Evolutionary conservation across 768 basidiomycete genomes (phyloP).

Genomic region (Tremella fuciformis): DNA sequence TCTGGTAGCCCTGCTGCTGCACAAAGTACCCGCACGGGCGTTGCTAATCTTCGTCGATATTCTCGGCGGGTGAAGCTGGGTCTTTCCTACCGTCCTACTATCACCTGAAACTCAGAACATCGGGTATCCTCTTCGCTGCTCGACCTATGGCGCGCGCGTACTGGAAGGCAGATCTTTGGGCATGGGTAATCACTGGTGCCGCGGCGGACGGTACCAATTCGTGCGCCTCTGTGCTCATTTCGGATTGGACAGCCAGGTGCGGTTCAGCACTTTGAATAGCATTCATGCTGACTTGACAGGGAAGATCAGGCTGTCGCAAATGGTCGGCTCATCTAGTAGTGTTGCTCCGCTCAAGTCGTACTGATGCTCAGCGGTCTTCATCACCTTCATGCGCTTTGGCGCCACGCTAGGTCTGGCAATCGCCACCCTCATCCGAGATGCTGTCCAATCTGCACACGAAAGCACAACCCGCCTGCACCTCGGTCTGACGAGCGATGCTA

Average conservation of each 20-base stretch:
- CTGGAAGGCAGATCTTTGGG: constrained; percentile 17
- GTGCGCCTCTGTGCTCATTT: constrained; percentile 6
- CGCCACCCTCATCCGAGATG: constrained; percentile 5
- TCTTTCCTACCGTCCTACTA: neutral
- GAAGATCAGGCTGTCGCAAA: constrained; percentile 23
- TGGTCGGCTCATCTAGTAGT: constrained; percentile 4
- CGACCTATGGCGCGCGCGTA: constrained; percentile 4
- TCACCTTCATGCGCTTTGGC: constrained; percentile 13
- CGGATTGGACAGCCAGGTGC: constrained; percentile 9
- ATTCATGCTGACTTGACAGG: neutral
- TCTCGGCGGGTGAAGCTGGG: constrained; percentile 6
- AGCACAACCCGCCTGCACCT: neutral
- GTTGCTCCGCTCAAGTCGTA: neutral
- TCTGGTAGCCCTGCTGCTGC: constrained; percentile 2
- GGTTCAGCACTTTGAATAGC: neutral
- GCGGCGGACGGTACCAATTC: constrained; percentile 12
- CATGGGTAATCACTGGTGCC: constrained; percentile 7
- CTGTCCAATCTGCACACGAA: constrained; percentile 7
- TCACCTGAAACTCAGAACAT: neutral
- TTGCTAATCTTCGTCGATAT: constrained; percentile 9
- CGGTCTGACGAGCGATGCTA: neutral
- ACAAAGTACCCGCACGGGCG: constrained; percentile 8
- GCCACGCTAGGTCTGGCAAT: constrained; percentile 15
- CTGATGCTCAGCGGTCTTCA: constrained; percentile 11
- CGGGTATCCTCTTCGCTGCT: constrained; percentile 14